phyloP scores from a whole-genome alignment of 345 rosid species.

The Citropsis articulata region DNA sequence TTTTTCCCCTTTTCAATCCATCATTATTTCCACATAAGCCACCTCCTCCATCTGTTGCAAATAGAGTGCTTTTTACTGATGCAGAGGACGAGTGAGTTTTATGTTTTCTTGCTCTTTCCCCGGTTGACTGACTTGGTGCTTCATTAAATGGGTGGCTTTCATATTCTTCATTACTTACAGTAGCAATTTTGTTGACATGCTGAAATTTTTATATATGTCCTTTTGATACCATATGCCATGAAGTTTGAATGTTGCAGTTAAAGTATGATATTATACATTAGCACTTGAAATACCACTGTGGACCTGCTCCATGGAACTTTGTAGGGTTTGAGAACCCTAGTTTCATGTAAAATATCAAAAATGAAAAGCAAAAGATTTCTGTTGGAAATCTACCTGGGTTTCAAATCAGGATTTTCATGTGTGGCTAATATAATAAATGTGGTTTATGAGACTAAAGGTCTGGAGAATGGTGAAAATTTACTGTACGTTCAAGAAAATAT shows the following conservation, averaged over 20 bases:
- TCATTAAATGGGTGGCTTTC: neutral
- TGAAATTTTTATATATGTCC: neutral
- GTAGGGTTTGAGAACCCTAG: neutral
- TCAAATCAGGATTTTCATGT: neutral
- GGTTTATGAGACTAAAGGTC: neutral
- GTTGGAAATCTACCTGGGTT: neutral
- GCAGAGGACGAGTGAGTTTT: constrained; percentile 90
- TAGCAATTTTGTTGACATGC: neutral
- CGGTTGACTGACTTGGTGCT: neutral
- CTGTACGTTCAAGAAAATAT: neutral
- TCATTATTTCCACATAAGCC: constrained; percentile 88
- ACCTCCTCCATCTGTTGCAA: constrained; percentile 66
- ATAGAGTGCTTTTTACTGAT: constrained; percentile 88
- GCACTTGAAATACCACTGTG: neutral
- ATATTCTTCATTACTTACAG: neutral
- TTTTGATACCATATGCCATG: neutral
- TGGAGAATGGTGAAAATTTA: neutral
- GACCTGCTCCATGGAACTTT: neutral
- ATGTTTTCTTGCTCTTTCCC: constrained; percentile 14
- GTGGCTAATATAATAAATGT: neutral
- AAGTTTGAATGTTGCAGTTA: neutral
- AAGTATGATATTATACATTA: neutral
- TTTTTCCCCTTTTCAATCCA: constrained; percentile 60
- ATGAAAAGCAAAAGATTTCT: neutral
- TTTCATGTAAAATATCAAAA: neutral